Percentiles rank a stretch among this genome's conserved stretches.
Evolutionary conservation across 306 rosid genomes (phyloP).

Genomic region (Prunus salicina): DNA sequence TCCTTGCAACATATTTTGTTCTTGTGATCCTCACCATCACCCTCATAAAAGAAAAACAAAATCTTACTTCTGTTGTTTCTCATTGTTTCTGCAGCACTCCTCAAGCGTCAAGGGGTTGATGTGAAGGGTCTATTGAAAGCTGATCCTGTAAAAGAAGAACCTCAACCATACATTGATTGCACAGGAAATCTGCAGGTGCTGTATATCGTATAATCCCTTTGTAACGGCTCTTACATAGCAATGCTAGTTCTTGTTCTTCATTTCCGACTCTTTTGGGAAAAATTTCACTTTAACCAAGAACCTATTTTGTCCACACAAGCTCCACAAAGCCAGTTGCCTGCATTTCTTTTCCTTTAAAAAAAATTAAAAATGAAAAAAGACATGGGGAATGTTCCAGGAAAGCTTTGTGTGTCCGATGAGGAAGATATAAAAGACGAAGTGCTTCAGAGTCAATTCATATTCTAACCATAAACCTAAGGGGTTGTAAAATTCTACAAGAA

Average conservation of each 20-base stretch:
- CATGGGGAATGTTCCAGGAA: background rate
- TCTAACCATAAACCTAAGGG: background rate
- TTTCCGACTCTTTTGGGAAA: background rate
- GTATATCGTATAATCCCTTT: conserved; percentile 3
- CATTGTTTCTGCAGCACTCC: conserved; percentile 64
- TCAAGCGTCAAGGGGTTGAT: conserved; percentile 94
- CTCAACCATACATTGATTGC: conserved; percentile 88
- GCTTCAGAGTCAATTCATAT: background rate
- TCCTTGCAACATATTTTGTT: conserved; percentile 20
- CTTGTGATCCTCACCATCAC: background rate
- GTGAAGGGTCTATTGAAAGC: conserved; percentile 95
- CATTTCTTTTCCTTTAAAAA: background rate
- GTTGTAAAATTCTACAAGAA: background rate
- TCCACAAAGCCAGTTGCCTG: background rate
- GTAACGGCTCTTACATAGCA: background rate
- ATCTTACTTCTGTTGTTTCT: conserved; percentile 22
- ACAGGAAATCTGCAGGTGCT: conserved; percentile 92
- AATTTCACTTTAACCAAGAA: background rate
- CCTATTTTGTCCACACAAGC: background rate
- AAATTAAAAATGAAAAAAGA: background rate
- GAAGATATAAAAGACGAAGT: background rate
- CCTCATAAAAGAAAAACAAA: conserved; percentile 5
- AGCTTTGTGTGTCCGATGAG: background rate
- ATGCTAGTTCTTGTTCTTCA: background rate
- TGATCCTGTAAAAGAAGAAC: conserved; percentile 93